Conservation (phyloP, 345 rosid genomes). For the Citrus hindsii region DNA sequence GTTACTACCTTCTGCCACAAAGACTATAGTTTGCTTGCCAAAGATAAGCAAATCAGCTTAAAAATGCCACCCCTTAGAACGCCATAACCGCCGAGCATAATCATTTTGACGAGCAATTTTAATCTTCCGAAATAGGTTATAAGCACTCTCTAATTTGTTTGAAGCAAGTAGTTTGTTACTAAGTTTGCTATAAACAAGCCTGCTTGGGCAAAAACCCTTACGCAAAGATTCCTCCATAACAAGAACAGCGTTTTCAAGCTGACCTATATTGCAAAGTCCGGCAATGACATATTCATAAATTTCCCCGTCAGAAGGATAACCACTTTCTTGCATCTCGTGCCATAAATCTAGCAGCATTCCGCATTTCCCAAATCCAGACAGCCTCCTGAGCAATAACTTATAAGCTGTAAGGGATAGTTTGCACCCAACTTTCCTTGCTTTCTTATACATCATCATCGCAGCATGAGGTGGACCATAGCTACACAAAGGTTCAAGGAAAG, state of each 20-base stretch:
- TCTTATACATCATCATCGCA: constrained; percentile 72
- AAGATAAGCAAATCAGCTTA: constrained; percentile 26
- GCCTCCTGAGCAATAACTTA: constrained; percentile 73
- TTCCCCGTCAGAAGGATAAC: constrained; percentile 61
- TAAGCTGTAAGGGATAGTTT: constrained; percentile 59
- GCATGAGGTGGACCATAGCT: constrained; percentile 90
- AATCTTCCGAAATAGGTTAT: constrained; percentile 67
- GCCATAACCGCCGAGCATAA: constrained; percentile 73
- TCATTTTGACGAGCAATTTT: constrained; percentile 65
- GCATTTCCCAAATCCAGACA: constrained; percentile 88
- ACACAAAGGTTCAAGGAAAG: constrained; percentile 66
- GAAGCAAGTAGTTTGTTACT: constrained; percentile 70
- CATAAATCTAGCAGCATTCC: constrained; percentile 80
- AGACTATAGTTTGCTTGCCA: neutral
- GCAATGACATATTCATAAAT: constrained; percentile 72
- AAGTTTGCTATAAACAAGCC: constrained; percentile 67
- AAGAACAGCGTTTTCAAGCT: constrained; percentile 80
- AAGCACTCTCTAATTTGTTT: constrained; percentile 68
- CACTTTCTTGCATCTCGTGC: constrained; percentile 85
- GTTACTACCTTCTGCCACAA: neutral
- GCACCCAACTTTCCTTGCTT: constrained; percentile 71
- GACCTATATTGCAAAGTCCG: constrained; percentile 89
- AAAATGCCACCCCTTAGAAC: constrained; percentile 91
- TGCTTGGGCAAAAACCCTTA: constrained; percentile 83
- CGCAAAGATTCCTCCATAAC: constrained; percentile 83